Conservation (phyloP, 768 basidiomycete species). For the Boletus edulis region DNA sequence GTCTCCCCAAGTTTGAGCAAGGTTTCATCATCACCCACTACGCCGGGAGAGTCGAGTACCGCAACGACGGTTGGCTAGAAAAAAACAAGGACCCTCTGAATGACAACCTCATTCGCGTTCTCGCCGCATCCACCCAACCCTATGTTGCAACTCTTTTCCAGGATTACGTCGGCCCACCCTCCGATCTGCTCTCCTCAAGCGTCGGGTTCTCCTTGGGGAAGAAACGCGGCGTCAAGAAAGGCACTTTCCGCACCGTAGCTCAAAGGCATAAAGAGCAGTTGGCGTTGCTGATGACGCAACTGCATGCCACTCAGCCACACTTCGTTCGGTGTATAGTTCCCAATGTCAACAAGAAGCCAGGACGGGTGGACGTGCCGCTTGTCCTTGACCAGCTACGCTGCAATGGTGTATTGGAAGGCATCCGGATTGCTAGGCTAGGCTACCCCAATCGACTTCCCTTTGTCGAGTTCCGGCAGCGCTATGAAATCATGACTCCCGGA, state of each 20-base stretch:
- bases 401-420: constrained; percentile 98
- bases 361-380: constrained; percentile 87
- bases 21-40: constrained; percentile 97
- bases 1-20: constrained; percentile 83
- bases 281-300: constrained; percentile 83
- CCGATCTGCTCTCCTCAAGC: constrained; percentile 34
- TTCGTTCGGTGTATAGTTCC: constrained; percentile 99
- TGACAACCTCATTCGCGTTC: constrained; percentile 88
- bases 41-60: constrained; percentile 95
- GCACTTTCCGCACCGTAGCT: constrained; percentile 93
- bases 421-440: constrained; percentile 94
- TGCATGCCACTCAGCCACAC: constrained; percentile 94
- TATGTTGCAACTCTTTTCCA: constrained; percentile 83
- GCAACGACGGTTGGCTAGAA: constrained; percentile 95
- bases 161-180: constrained; percentile 60
- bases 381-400: constrained; percentile 96
- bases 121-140: constrained; percentile 77
- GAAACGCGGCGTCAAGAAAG: constrained; percentile 84
- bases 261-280: constrained; percentile 97
- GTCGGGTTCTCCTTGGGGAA: constrained; percentile 44
- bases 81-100: constrained; percentile 99
- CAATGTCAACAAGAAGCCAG: constrained; percentile 87
- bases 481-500: constrained; percentile 92
- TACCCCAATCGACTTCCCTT: constrained; percentile 98
- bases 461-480: constrained; percentile 95